phyloP scores from a whole-genome alignment of 768 basidiomycete species.

The Tylopilus plumbeoviolaceoides region DNA sequence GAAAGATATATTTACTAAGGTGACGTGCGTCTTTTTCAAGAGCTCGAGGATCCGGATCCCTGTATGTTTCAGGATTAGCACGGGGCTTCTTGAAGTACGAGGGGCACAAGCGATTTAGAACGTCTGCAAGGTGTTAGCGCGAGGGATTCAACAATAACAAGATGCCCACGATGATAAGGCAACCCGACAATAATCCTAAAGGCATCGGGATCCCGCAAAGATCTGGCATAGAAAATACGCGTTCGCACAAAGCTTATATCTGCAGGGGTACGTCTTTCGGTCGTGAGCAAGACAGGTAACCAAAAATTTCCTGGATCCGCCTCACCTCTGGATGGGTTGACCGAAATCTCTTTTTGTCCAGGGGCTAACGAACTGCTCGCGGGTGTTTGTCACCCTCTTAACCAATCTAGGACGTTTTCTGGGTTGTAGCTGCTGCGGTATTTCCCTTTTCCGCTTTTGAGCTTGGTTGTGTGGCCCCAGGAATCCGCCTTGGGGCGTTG shows the following conservation, averaged over 20 bases:
- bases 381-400: not conserved
- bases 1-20: slow-evolving; percentile 81
- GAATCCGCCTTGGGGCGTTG: slow-evolving; percentile 20
- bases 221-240: slow-evolving; percentile 66
- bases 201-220: slow-evolving; percentile 47
- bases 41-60: slow-evolving; percentile 44
- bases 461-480: slow-evolving; percentile 6
- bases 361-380: slow-evolving; percentile 3
- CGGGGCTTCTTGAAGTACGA: slow-evolving; percentile 36
- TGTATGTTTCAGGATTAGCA: slow-evolving; percentile 26
- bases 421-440: slow-evolving; percentile 12
- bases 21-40: slow-evolving; percentile 53
- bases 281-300: slow-evolving; percentile 2
- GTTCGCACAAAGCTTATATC: slow-evolving; percentile 51
- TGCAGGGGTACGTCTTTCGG: slow-evolving; percentile 40
- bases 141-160: not conserved
- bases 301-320: not conserved
- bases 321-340: slow-evolving; percentile 22
- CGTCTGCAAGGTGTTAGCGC: slow-evolving; percentile 42
- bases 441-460: slow-evolving; percentile 25
- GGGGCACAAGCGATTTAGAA: slow-evolving; percentile 55
- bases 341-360: slow-evolving; percentile 2
- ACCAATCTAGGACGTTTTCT: slow-evolving; percentile 28
- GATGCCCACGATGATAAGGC: slow-evolving; percentile 56
- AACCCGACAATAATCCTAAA: slow-evolving; percentile 58